Evolutionary conservation across 768 basidiomycete genomes (phyloP).

Genomic region (Baorangia bicolor): DNA sequence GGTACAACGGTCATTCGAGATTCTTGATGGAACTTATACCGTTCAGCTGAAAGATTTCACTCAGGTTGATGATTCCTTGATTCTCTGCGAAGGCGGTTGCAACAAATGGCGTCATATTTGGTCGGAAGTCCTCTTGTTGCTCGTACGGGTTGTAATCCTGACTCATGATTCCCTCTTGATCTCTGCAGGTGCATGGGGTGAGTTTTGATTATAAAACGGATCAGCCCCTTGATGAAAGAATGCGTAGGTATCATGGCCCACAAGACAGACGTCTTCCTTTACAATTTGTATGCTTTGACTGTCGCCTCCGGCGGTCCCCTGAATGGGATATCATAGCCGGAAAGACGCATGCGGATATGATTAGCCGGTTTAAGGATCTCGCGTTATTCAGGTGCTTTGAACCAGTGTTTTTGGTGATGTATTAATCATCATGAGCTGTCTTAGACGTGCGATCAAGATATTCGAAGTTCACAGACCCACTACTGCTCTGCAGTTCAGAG

Average conservation of each 20-base stretch:
- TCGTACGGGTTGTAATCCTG: not conserved
- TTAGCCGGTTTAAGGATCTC: conserved; percentile 65
- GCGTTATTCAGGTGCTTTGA: conserved; percentile 61
- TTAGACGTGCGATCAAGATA: conserved; percentile 68
- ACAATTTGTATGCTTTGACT: conserved; percentile 72
- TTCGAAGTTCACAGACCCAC: conserved; percentile 50
- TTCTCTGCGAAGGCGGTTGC: conserved; percentile 74
- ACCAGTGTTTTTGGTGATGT: not conserved
- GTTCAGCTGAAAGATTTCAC: not conserved
- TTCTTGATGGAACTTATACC: not conserved
- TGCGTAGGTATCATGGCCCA: conserved; percentile 57
- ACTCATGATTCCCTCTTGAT: not conserved
- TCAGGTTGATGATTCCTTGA: conserved; percentile 55
- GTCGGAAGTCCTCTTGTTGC: conserved; percentile 38
- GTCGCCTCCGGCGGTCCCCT: conserved; percentile 62
- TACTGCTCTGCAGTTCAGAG: conserved; percentile 53
- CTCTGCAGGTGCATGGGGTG: conserved; percentile 41
- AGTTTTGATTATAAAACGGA: not conserved
- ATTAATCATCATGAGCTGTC: not conserved
- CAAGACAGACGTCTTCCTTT: conserved; percentile 57
- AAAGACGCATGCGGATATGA: conserved; percentile 52
- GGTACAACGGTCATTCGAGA: conserved; percentile 46
- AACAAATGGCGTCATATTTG: conserved; percentile 74
- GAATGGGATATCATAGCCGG: conserved; percentile 70
- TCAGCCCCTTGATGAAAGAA: not conserved